Evolutionary conservation across 192 early-diverging fungal genomes (phyloP).

Genomic region (Mortierella alpina): DNA sequence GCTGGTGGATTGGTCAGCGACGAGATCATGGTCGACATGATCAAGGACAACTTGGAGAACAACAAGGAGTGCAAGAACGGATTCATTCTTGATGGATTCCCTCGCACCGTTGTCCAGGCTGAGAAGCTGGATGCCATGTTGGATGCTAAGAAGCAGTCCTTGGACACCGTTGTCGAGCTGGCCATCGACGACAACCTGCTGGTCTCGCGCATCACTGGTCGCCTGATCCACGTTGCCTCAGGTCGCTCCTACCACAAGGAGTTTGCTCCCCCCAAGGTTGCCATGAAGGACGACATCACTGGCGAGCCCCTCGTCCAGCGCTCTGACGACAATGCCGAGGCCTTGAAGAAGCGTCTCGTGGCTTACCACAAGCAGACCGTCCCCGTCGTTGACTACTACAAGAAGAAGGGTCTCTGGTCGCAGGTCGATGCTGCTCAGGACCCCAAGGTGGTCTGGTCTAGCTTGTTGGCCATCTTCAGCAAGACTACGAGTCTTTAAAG

Average conservation of each 20-base stretch:
- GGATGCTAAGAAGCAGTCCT: constrained; percentile 72
- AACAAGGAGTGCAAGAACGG: constrained; percentile 97
- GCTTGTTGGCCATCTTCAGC: constrained; percentile 87
- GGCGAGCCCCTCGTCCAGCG: constrained; percentile 98
- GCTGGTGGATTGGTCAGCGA: constrained; percentile 96
- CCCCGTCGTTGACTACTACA: constrained; percentile 92
- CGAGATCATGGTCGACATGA: constrained; percentile 98
- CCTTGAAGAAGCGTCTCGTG: constrained; percentile 91
- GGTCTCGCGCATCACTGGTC: constrained; percentile 96
- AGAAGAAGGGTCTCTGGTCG: constrained; percentile 91
- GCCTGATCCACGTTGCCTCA: constrained; percentile 92
- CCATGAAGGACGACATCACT: constrained; percentile 94
- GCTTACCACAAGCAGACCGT: constrained; percentile 87
- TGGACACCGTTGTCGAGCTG: constrained; percentile 94
- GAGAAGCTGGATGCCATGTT: constrained; percentile 99
- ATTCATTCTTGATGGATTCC: constrained; percentile 99
- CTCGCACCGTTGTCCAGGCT: constrained; percentile 97
- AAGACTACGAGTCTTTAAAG: constrained; percentile 22
- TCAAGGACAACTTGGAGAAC: constrained; percentile 94
- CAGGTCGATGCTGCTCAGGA: constrained; percentile 93
- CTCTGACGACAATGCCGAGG: constrained; percentile 96
- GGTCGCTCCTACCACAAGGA: constrained; percentile 97
- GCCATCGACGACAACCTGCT: constrained; percentile 93
- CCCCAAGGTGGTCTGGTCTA: constrained; percentile 90
- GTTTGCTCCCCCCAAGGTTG: constrained; percentile 94